Conservation (phyloP, 345 rosid genomes). For the Citrus unshiu region DNA sequence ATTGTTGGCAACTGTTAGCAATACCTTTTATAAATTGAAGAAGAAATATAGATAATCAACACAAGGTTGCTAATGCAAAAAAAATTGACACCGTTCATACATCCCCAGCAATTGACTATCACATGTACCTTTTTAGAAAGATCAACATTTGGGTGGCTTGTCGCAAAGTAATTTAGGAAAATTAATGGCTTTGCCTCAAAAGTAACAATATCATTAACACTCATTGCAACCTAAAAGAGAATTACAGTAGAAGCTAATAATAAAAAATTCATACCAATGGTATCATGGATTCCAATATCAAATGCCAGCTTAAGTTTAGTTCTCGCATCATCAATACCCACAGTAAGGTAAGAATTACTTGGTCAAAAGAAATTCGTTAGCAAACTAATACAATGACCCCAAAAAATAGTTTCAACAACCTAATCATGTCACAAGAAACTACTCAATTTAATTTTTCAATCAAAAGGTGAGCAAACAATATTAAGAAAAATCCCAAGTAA, state of each 20-base stretch:
- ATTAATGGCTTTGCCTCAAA: constrained; percentile 91
- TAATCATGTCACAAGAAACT: neutral
- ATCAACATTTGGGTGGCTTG: constrained; percentile 86
- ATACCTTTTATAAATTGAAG: constrained; percentile 83
- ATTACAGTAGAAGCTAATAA: neutral
- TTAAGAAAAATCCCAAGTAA: neutral
- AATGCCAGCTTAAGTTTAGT: constrained; percentile 92
- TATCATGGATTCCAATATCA: constrained; percentile 84
- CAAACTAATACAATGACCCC: neutral
- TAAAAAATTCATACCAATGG: constrained; percentile 44
- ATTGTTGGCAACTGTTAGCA: constrained; percentile 77
- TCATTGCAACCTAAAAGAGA: constrained; percentile 75
- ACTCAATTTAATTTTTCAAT: neutral
- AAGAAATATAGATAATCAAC: neutral
- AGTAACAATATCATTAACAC: constrained; percentile 93
- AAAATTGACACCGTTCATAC: neutral
- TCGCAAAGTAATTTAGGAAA: constrained; percentile 94
- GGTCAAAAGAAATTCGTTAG: constrained; percentile 13
- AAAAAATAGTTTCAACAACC: neutral
- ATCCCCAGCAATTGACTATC: neutral
- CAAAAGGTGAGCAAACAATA: neutral
- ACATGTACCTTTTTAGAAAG: constrained; percentile 81
- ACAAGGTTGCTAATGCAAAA: neutral
- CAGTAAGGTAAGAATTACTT: constrained; percentile 88
- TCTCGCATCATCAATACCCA: constrained; percentile 98